Percentiles rank a stretch among this genome's conserved stretches.
phyloP scores from a whole-genome alignment of 495 filamentous ascomycete species.

The Aspergillus baeticus region DNA sequence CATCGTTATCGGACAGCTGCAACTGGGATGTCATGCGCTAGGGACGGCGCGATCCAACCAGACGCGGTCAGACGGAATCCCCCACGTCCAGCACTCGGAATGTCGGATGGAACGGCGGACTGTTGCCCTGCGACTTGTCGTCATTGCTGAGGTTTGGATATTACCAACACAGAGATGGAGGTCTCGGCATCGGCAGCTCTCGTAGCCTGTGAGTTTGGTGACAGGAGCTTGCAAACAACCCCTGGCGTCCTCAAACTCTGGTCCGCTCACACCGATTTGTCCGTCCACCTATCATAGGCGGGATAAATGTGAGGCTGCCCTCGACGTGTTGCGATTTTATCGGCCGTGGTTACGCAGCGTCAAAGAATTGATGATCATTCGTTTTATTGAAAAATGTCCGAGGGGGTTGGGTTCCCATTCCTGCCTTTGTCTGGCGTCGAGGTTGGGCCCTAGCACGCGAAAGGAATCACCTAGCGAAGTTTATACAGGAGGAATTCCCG shows the following conservation, averaged over 20 bases:
- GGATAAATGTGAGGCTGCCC: not conserved
- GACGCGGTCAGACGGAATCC: not conserved
- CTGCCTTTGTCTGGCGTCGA: too few relatives aligned
- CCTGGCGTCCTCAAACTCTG: not conserved
- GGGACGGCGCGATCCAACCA: slow-evolving; percentile 13
- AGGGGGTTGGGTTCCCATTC: slow-evolving; percentile 4
- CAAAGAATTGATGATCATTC: not conserved
- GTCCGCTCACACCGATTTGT: not conserved
- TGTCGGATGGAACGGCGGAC: not conserved
- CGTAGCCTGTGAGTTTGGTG: not conserved
- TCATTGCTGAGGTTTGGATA: not conserved
- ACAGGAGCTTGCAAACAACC: not conserved
- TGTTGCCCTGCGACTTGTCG: slow-evolving; percentile 8
- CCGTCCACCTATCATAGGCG: not conserved
- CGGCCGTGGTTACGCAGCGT: not conserved
- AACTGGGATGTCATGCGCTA: slow-evolving; percentile 11
- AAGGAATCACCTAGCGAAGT: not conserved
- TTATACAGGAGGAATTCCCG: not conserved
- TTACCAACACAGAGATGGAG: not conserved
- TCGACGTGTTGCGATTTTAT: not conserved
- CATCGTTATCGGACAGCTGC: slow-evolving; percentile 1
- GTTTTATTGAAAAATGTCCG: not conserved
- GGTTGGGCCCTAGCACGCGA: too few relatives aligned
- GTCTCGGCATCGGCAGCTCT: not conserved
- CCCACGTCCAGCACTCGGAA: not conserved